Evolutionary conservation across 2,329 filamentous ascomycete genomes (phyloP).

Genomic region (Claviceps cyperi): DNA sequence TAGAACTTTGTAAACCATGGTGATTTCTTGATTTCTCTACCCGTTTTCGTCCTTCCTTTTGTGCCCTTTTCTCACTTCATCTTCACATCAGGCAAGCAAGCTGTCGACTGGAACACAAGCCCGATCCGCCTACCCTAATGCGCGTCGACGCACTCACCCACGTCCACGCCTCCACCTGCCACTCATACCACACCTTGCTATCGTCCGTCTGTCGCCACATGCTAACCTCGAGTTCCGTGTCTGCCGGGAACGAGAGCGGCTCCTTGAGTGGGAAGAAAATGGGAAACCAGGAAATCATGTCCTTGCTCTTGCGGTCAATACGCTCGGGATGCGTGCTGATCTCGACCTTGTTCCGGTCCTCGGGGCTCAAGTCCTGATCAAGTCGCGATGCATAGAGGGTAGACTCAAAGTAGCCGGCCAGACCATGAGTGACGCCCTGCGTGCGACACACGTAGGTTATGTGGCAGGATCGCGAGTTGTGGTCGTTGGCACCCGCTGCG

Average conservation of each 20-base stretch:
- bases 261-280: conserved; percentile 95
- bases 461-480: conserved; percentile 72
- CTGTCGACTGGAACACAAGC: conserved; percentile 53
- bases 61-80: neutral
- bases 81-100: conserved; percentile 58
- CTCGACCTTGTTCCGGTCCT: conserved; percentile 44
- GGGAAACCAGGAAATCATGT: conserved; percentile 99
- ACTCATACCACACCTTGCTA: conserved; percentile 96
- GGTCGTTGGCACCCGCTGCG: conserved; percentile 72
- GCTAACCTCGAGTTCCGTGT: conserved; percentile 72
- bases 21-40: neutral
- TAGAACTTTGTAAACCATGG: neutral
- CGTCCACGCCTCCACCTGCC: conserved; percentile 77
- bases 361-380: conserved; percentile 8
- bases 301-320: conserved; percentile 83
- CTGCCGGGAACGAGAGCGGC: conserved; percentile 72
- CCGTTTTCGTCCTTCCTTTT: neutral
- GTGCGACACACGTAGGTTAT: conserved; percentile 65
- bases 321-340: conserved; percentile 84
- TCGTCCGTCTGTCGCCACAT: conserved; percentile 97
- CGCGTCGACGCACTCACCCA: conserved; percentile 45
- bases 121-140: conserved; percentile 51
- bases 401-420: conserved; percentile 92
- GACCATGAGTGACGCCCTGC: conserved; percentile 73
- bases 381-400: conserved; percentile 60